Base-by-base conservation (phyloP, 1,284 basidiomycete species). In the Hortiboletus rubellus region DNA sequence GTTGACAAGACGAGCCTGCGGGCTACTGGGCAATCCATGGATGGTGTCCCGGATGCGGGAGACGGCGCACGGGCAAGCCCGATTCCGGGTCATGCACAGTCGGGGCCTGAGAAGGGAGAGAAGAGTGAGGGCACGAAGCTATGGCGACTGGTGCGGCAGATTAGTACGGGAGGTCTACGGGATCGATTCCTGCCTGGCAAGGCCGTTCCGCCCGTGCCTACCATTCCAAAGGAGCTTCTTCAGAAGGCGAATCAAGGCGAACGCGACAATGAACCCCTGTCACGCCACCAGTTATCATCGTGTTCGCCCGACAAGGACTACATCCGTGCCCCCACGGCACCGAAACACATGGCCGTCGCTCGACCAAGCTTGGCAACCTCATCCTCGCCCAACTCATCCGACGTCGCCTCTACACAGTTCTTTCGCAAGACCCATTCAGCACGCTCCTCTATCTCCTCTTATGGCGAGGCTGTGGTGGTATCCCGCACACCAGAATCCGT, bases 111-210 rank as follows among this genome's bases (percentile, higher is more conserved):
- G 8, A 58, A 57, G 31, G 52, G 31, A 18, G 55, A 56, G 7
- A 48, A 52, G 30, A 22, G 46, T 15, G 75, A 74, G 7, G 66
- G 74, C 5, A 76, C 80, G 15, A 81, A 77, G 63, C 71, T 87
- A 3, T 89, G 85, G 86, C 85, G 78, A 67, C 66, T 90, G 46
- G 78, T 90, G 77, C 88, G 87, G 68, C 78, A 85, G 31, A 81
- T 89, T 54, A 88, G 86, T 61, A 80, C 82, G 0, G 83, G 84
- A 14, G 84, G 78, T 3, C 70, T 88, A 43, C 78, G 83, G 56
- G 86, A 89, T 18, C 82, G 79, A 63, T 85, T 80, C 62, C 69
- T 74, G 45, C 24, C 60, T 47, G 59, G 66, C 45, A 63, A 68
- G 27, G 62, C 67, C 3, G 77, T 77, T n/a, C 83, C 84, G 3